These are phyloP conservation scores for Ligustrum vulgare DNA, from an alignment of 257 asterid species.

Conservation along the genomic window DNA sequence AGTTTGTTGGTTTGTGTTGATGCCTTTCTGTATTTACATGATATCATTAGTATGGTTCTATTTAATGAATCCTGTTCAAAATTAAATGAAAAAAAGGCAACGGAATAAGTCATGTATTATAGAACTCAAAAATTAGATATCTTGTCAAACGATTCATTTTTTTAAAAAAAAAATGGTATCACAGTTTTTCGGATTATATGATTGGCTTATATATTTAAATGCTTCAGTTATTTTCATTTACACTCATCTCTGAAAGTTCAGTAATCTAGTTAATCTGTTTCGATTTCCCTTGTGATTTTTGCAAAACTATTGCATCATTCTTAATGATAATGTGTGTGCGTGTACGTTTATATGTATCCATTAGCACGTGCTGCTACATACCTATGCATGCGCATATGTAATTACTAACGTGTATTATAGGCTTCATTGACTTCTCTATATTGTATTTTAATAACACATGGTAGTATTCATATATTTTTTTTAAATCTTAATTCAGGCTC, in stretches of 20 bases:
- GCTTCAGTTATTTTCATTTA: not conserved
- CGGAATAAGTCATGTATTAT: not conserved
- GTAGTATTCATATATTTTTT: too few species aligned
- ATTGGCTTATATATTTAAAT: not conserved
- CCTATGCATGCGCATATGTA: not conserved
- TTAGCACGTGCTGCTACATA: not conserved
- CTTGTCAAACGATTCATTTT: too few species aligned
- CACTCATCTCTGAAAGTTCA: not conserved
- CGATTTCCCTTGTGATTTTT: not conserved
- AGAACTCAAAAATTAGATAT: not conserved
- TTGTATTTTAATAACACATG: not conserved
- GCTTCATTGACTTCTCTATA: not conserved
- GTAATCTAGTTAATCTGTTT: conserved; percentile 11
- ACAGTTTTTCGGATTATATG: not conserved
- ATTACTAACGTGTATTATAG: not conserved
- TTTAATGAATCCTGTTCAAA: not conserved
- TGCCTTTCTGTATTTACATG: too few species aligned
- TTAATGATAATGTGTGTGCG: conserved; percentile 1
- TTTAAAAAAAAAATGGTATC: too few species aligned
- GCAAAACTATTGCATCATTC: not conserved
- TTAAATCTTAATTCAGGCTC: not conserved
- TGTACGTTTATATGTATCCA: not conserved
- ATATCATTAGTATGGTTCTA: not conserved
- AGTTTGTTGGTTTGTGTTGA: too few species aligned
- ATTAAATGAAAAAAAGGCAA: not conserved